Conservation (phyloP, 306 rosid genomes). For the Prunus mongolica region DNA sequence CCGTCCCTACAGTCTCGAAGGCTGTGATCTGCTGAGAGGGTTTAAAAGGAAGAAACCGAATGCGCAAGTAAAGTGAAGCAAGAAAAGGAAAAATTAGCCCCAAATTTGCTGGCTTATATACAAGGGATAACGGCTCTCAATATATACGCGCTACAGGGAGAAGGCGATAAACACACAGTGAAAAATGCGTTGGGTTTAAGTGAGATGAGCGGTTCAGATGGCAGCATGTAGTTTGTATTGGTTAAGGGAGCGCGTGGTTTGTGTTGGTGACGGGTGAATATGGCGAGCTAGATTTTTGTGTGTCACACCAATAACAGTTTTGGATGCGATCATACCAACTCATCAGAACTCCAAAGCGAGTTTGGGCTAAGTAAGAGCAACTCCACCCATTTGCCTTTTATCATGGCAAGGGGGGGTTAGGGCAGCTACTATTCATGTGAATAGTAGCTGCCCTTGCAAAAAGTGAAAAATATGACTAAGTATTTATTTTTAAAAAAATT, state of each 20-base stretch:
- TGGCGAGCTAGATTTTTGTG: conserved; percentile 27
- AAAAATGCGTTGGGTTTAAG: background rate
- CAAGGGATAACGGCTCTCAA: background rate
- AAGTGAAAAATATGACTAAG: too few species aligned
- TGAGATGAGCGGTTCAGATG: background rate
- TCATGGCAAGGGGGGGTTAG: too few species aligned
- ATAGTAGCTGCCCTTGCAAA: too few species aligned
- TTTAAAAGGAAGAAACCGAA: conserved; percentile 25
- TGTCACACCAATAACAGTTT: background rate
- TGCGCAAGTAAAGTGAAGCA: conserved; percentile 28
- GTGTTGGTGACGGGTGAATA: background rate
- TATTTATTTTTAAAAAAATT: too few species aligned
- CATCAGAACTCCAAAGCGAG: too few species aligned
- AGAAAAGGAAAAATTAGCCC: background rate
- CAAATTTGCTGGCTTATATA: conserved; percentile 27
- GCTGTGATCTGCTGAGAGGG: conserved; percentile 33
- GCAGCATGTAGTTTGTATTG: background rate
- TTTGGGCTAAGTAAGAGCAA: too few species aligned
- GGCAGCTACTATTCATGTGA: too few species aligned
- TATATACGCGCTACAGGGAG: background rate
- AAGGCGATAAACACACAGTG: background rate
- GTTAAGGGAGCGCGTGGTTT: background rate
- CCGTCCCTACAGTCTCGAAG: conserved; percentile 23
- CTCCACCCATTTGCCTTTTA: too few species aligned
- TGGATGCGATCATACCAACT: too few species aligned